Base-by-base conservation (phyloP, 179 eudicot species). In the Silene noctiflora region DNA sequence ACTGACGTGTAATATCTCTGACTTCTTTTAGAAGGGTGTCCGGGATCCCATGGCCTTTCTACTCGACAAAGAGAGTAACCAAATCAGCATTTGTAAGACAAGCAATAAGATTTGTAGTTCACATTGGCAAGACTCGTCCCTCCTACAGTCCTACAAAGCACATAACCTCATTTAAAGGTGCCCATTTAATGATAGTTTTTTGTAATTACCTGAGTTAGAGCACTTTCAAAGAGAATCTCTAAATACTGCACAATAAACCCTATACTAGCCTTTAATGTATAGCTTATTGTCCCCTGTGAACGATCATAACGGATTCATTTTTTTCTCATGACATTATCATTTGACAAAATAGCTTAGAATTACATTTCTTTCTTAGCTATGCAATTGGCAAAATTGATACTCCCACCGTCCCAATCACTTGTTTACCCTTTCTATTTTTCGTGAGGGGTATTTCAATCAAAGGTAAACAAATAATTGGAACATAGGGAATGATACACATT, bases 1-100 rank as follows among this genome's bases (percentile, higher is more conserved):
- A 95, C 75, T 81, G 75, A 65, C 60, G 94, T 4, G 93, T 75
- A 72, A 88, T 77, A 60, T 83, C 80, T 80, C 86, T 84, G 58
- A 92, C 90, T 75, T 91, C 90, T 73, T 87, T 80, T 69, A 91
- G 74, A 76, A 91, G 83, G 60, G 95, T 82, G 62, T 85, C 85
- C 10, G 93, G 89, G 65, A 95, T 88, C 72, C 95, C 92, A 83
- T 92, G 99, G 24, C 99, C 99, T 78, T 86, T 89, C 99, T 94
- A 82, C 69, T 72, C 72, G 79, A 13, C 69, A 29, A 58, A 46
- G 68, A 63, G 10, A 66, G 56, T 35, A 56, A 11, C 33, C 33
- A 70, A 48, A 74, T 72, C 42, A 82, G 48, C 22, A 51, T 42
- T 27, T 60, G 17, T 11, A 33, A 31, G 33, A 48, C 69, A 75